Evolutionary conservation across 2,329 filamentous ascomycete genomes (phyloP), one percentile per base, ranked within the genome.

Genomic region (Pyrenophora seminiperda): DNA sequence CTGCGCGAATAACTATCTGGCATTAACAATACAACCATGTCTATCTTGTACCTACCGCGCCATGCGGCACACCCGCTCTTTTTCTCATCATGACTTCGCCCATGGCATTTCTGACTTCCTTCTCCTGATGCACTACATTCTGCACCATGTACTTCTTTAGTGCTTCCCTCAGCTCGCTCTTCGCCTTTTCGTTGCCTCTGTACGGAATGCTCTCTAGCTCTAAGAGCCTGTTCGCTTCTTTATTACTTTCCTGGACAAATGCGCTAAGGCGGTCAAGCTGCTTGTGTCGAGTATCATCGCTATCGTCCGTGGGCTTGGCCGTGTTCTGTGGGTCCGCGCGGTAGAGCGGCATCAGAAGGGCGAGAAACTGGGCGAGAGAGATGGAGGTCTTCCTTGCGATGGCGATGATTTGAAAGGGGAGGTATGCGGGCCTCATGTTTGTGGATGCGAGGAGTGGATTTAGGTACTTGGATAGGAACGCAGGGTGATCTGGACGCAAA

Each of bases 81-180:
- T 84, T 76, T 66, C 80, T 84, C 68, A 83, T 81, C 49, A 92
- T 75, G 20, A 86, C 85, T 50, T 80, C 82, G 18, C 85, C 85
- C 61, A 96, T 79, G 0, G 91, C 91, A 71, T 90, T 87, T 61
- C 86, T 82, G 7, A 97, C 93, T 75, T 93, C 90, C 1, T 86
- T 87, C 83, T 84, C 59, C 85, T 82, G 52, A 95, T 88, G 11
- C 87, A 73, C 64, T 5, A 72, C 92, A 67, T 95, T 95, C 71
- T 95, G 86, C 41, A 97, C 85, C 61, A 97, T 77, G 82, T 91
- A 96, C 65, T 94, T 90, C 73, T 87, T 89, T 75, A 97, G 83
- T 63, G 88, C 89, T 32, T 81, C 81, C 54, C 85, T 82, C 65
- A 95, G 75, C 51, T 84, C 84, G 30, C 57, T 58, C 36, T 78